Conservation (phyloP, 306 rosid genomes). For the Alnus rubra region DNA sequence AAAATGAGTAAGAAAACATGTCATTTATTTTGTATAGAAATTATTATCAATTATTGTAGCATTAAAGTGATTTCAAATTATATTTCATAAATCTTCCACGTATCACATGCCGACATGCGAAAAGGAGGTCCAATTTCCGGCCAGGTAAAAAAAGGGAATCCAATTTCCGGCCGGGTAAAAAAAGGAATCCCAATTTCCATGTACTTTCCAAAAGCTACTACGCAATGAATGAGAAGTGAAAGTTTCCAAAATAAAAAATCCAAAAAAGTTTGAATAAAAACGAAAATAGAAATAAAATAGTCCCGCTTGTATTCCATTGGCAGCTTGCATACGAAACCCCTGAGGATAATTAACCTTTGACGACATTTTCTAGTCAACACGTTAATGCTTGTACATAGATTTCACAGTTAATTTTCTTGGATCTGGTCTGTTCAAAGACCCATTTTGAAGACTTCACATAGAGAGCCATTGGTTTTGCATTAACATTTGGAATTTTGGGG, state of each 20-base stretch:
- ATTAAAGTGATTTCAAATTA: neutral
- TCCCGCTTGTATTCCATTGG: neutral
- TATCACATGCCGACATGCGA: neutral
- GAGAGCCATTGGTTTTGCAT: slow-evolving; percentile 21
- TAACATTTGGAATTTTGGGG: slow-evolving; percentile 12
- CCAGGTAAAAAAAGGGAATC: too few species aligned
- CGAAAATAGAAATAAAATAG: neutral
- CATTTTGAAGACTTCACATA: slow-evolving; percentile 23
- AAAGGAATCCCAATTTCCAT: too few species aligned
- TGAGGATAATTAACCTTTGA: slow-evolving; percentile 3
- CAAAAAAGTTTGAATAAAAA: neutral
- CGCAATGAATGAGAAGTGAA: neutral
- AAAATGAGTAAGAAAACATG: too few species aligned
- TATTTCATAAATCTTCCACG: neutral
- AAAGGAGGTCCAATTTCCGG: neutral
- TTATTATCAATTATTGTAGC: neutral
- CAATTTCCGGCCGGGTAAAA: too few species aligned
- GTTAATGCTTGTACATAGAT: slow-evolving; percentile 11
- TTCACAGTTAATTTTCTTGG: slow-evolving; percentile 33
- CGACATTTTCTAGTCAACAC: slow-evolving; percentile 35
- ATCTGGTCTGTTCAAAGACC: slow-evolving; percentile 47
- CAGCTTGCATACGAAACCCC: slow-evolving; percentile 27
- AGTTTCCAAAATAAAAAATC: neutral
- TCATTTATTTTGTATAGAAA: too few species aligned
- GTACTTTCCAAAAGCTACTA: neutral